Evolutionary conservation across 192 early-diverging fungal genomes (phyloP), one percentile per base, ranked within the genome.

Genomic region (Coemansia sp.): DNA sequence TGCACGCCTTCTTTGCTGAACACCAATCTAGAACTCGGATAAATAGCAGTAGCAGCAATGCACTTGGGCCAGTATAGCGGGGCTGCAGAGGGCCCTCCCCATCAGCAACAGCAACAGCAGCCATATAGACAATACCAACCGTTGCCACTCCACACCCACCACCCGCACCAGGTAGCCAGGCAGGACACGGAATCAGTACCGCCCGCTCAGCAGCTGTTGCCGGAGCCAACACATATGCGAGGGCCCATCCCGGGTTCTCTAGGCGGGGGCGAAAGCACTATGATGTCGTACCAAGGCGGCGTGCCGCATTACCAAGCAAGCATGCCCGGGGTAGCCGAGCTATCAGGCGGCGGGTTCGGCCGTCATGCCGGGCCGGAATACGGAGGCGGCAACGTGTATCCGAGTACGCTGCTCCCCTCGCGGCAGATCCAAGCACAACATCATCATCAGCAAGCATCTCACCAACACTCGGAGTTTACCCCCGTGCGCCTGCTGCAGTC

Each of bases 401-500:
- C 73, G 18, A 76, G 69, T 61, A 68, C 69, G 34, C 38, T 71
- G 61, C 21, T 64, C 9, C 75, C 69, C 14, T 55, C 65, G 34
- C 73, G 64, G 9, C 63, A 76, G 21, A 70, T 70, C 31, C 64
- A 72, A 16, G 28, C 64, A n/a, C 70, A 66, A 11, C 52, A 55
- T 6, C 63, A 61, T 10, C 70, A 61, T 9, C 63, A 61, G 1
- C 59, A 58, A n/a, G 53, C 58, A 37, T 57, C 42, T 18, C 65
- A 63, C 26, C 65, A 63, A 57, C 65, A 73, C 42, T 62, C 33
- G 16, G 66, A 60, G 25, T 33, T 33, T 4, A 43, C 42, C 10
- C 62, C 56, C 2, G 68, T 82, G 4, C 76, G 76, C 57, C 72
- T 84, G 28, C 55, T 84, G 45, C 77, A 76, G 34, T 80, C 83